Base-by-base conservation (phyloP, 192 early-diverging fungal species). In the Rhizophagus sp. region DNA sequence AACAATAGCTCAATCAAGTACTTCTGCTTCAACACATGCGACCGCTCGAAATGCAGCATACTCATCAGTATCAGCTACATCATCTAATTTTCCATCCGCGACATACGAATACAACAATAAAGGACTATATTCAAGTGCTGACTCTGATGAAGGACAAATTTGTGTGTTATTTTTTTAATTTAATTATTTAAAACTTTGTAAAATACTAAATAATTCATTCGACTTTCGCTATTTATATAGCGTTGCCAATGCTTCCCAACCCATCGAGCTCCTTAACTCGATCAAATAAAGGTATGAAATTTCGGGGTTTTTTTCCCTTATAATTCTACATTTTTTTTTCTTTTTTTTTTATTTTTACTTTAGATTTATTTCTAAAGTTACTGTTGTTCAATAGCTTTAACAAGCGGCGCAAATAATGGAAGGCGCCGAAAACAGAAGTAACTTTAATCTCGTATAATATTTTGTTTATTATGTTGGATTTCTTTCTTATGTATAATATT, bases 391-490 rank as follows among this genome's bases (percentile, higher is more conserved):
- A 19, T 39, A 22, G 33, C 68, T 44, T 19, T 41, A 47, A 7
- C 68, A 12, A 41, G 22, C 39, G 11, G 36, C 25, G 34, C 34
- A n/a, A 70, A 70, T 44, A 70, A n/a, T 7, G 68, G 34, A 12
- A 70, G 71, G 52, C 71, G 71, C 24, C 41, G 71, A 52, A 73
- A 52, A 52, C 71, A 52, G 17, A 73, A 11, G 71, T 73, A 50
- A 44, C 11, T 7, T 44, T 69, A n/a, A n/a, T n/a, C 4, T 10
- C 10, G 22, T 44, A 44, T 44, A 2, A 39, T 8, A 36, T 7
- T 10, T 70, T 2, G 3, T n/a, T 70, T 13, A n/a, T n/a, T 41
- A 4, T 12, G 47, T 41, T 41, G 5, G 0, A 41, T 41, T 41
- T 41, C 7, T 41, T 41, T 41, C 39, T 41, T 41, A 41, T 7